A percentile compares a stretch with the other conserved stretches of the same genome.
Conservation (phyloP, 441 rosid genomes). For the Daphne laureola region DNA sequence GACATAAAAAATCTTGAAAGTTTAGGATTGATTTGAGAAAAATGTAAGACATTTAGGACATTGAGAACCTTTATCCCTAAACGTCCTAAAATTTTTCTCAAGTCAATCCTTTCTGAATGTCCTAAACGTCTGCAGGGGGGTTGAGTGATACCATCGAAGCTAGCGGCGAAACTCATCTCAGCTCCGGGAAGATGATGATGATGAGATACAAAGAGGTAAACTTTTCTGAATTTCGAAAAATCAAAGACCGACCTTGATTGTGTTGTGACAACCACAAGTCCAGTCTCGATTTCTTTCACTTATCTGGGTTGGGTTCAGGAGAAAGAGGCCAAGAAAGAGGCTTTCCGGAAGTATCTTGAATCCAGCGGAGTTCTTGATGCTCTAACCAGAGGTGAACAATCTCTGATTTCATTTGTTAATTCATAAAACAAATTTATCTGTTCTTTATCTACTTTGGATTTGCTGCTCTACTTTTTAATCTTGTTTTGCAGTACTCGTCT, state of each 20-base stretch:
- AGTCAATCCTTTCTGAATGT: no score
- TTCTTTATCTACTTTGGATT: neutral
- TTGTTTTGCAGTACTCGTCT: conserved; percentile 51
- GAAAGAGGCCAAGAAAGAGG: conserved; percentile 86
- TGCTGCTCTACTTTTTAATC: neutral
- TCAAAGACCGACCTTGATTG: neutral
- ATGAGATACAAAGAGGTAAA: conserved; percentile 53
- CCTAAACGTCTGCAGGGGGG: no score
- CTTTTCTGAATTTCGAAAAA: neutral
- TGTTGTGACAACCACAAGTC: no score
- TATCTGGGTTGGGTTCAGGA: conserved; percentile 36
- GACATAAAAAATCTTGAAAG: no score
- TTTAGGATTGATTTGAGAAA: no score
- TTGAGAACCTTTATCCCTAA: no score
- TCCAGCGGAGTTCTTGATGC: conserved; percentile 81
- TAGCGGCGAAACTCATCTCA: no score
- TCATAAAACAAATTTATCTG: neutral
- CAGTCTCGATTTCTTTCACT: neutral
- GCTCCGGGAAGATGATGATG: conserved; percentile 29
- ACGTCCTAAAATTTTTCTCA: no score
- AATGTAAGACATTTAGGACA: no score
- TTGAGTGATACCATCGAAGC: no score
- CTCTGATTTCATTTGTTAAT: neutral
- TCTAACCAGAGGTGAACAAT: conserved; percentile 61
- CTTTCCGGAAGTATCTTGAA: conserved; percentile 82